Evolutionary conservation across 805 yeast species (phyloP).

Genomic region (Wickerhamiella azymoides): DNA sequence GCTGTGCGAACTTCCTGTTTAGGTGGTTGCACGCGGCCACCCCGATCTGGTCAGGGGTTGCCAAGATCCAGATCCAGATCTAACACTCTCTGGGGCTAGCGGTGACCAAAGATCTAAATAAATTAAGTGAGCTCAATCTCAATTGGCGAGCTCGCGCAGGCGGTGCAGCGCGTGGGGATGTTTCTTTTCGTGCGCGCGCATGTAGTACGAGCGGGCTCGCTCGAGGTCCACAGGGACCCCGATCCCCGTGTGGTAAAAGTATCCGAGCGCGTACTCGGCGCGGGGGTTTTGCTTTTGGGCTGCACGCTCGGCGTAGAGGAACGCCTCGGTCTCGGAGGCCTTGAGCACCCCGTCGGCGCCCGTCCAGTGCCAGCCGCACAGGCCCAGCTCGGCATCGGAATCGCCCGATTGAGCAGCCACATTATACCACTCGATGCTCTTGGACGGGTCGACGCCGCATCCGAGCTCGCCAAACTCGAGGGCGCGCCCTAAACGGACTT

Average conservation of each 20-base stretch:
- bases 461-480: slow-evolving; percentile 56
- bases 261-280: slow-evolving; percentile 62
- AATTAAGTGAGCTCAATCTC: too few species aligned
- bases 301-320: slow-evolving; percentile 61
- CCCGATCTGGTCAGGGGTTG: too few species aligned
- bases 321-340: slow-evolving; percentile 54
- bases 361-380: slow-evolving; percentile 70
- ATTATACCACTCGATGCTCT: slow-evolving; percentile 62
- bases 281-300: slow-evolving; percentile 51
- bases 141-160: slow-evolving; percentile 13
- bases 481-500: slow-evolving; percentile 55
- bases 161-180: slow-evolving; percentile 40
- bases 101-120: too few species aligned
- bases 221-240: slow-evolving; percentile 40
- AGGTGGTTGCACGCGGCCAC: too few species aligned
- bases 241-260: slow-evolving; percentile 54
- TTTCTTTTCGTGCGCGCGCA: slow-evolving; percentile 49
- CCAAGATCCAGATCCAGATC: too few species aligned
- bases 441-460: slow-evolving; percentile 37
- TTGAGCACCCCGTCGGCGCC: slow-evolving; percentile 48
- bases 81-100: too few species aligned
- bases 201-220: slow-evolving; percentile 42
- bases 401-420: slow-evolving; percentile 53
- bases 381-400: slow-evolving; percentile 53
- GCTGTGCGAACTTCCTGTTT: too few species aligned